phyloP scores from a whole-genome alignment of 345 rosid species.

The Ailanthus altissimus region DNA sequence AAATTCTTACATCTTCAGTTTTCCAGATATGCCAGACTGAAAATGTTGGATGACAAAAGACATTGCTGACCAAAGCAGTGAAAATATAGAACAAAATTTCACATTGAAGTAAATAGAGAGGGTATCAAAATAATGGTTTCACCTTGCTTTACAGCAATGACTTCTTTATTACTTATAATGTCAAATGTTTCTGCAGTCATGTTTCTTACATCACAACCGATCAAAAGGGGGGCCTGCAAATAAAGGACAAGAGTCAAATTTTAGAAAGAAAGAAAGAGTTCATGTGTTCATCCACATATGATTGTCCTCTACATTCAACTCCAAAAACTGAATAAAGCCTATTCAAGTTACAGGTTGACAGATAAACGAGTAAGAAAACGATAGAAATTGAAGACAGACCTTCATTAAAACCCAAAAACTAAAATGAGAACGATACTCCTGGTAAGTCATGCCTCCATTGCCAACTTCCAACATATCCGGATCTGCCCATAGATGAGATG shows the following conservation, averaged over 20 bases:
- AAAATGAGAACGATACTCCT: constrained; percentile 89
- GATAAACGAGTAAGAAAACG: constrained; percentile 6
- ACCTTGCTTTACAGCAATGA: constrained; percentile 96
- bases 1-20: constrained; percentile 21
- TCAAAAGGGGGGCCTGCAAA: constrained; percentile 89
- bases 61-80: constrained; percentile 3
- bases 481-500: constrained; percentile 43
- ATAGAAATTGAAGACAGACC: constrained; percentile 37
- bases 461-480: constrained; percentile 99
- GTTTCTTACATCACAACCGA: constrained; percentile 93
- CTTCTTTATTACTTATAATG: constrained; percentile 82
- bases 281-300: neutral
- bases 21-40: neutral
- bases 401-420: constrained; percentile 99
- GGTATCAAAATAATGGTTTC: constrained; percentile 12
- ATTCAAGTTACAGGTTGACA: constrained; percentile 11
- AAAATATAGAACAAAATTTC: neutral
- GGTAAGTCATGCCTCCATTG: constrained; percentile 89
- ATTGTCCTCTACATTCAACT: neutral
- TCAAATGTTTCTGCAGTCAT: constrained; percentile 75
- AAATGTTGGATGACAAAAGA: neutral
- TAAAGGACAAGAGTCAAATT: constrained; percentile 5
- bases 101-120: neutral
- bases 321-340: constrained; percentile 1
- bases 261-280: neutral